A percentile compares a stretch with the other conserved stretches of the same genome.
phyloP scores from a whole-genome alignment of 208 protist genomes.

The Angomonas deanei region DNA sequence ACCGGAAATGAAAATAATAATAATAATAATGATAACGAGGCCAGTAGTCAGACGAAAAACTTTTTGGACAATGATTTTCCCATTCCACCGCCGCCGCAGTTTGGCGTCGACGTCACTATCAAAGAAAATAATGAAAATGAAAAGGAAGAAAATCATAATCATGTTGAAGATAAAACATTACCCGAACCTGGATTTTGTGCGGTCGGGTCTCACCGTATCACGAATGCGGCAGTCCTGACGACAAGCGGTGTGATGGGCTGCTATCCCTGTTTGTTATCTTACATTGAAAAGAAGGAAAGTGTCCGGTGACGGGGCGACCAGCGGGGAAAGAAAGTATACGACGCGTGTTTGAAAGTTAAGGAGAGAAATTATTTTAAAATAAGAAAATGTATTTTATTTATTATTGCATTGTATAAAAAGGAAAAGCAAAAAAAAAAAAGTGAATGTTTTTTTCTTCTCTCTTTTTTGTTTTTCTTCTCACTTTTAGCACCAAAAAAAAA shows the following conservation, averaged over 20 bases:
- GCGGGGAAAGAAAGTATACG: conserved; percentile 56
- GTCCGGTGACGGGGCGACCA: conserved; percentile 48
- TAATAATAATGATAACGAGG: conserved; percentile 15
- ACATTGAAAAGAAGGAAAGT: conserved; percentile 43
- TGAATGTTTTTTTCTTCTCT: too few species aligned
- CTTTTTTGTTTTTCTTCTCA: too few species aligned
- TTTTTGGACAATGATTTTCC: conserved; percentile 31
- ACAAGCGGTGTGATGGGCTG: conserved; percentile 70
- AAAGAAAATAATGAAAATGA: neutral
- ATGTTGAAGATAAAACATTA: neutral
- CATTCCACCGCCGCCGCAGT: conserved; percentile 60
- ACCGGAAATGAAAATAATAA: too few species aligned
- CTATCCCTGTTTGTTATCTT: conserved; percentile 66
- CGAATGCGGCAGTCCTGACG: conserved; percentile 61
- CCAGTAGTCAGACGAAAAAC: neutral
- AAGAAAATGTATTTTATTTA: too few species aligned
- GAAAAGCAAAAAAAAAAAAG: too few species aligned
- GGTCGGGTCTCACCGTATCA: conserved; percentile 46
- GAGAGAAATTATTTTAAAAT: too few species aligned
- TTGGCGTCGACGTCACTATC: conserved; percentile 42
- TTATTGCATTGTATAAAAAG: too few species aligned
- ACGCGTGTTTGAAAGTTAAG: conserved; percentile 71
- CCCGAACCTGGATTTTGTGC: conserved; percentile 56
- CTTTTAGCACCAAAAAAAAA: too few species aligned
- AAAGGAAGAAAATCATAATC: neutral